Conservation (phyloP, 2,329 filamentous ascomycete genomes). For the Hypoxylon sp. region DNA sequence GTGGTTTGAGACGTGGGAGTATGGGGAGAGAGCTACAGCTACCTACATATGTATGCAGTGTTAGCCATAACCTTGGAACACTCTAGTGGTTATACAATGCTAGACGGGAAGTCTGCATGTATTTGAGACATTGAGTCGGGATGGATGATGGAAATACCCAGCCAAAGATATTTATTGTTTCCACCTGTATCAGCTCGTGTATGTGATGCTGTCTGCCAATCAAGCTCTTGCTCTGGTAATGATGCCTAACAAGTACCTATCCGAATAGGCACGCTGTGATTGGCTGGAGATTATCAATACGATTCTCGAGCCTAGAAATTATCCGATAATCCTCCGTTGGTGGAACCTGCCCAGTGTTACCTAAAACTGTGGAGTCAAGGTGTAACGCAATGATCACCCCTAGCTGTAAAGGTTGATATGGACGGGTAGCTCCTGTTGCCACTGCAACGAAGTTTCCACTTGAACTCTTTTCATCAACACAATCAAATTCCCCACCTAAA, state of each 20-base stretch:
- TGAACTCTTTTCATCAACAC: slow-evolving; percentile 43
- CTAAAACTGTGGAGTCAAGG: slow-evolving; percentile 12
- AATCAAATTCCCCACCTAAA: slow-evolving; percentile 29
- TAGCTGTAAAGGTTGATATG: slow-evolving; percentile 3
- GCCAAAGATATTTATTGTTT: neutral
- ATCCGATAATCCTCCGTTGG: slow-evolving; percentile 35
- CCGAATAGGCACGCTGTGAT: slow-evolving; percentile 11
- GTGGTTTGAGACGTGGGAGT: neutral
- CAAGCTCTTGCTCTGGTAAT: neutral
- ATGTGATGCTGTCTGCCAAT: slow-evolving; percentile 7
- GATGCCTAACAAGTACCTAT: slow-evolving; percentile 1
- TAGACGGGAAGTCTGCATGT: neutral
- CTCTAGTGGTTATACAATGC: neutral
- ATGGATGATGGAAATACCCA: slow-evolving; percentile 17
- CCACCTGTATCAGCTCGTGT: neutral
- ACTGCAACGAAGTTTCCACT: slow-evolving; percentile 43
- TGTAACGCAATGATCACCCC: slow-evolving; percentile 18
- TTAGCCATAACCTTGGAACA: neutral
- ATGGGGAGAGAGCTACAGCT: neutral
- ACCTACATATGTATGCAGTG: slow-evolving; percentile 5
- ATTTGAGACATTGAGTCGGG: neutral
- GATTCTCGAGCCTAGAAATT: slow-evolving; percentile 17
- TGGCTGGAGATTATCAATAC: slow-evolving; percentile 11
- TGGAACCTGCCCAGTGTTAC: slow-evolving; percentile 5
- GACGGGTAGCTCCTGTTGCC: slow-evolving; percentile 37